Percentiles rank a stretch among this genome's conserved stretches.
phyloP scores from a whole-genome alignment of 352 stramenopile genomes.

The Pythium angustatum region DNA sequence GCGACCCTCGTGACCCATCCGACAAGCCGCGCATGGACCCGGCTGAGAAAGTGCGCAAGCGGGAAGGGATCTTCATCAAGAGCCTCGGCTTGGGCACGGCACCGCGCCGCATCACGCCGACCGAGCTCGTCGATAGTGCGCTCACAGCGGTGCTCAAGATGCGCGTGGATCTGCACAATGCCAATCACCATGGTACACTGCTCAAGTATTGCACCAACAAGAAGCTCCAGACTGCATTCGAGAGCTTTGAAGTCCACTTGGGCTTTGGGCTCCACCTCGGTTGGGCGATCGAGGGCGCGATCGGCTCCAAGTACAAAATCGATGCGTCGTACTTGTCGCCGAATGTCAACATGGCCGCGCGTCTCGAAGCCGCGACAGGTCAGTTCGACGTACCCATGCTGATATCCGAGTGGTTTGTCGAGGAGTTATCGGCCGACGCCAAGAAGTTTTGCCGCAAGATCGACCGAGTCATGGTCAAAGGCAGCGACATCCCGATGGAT shows the following conservation, averaged over 20 bases:
- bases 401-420: conserved; percentile 94
- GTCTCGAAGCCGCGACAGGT: conserved; percentile 94
- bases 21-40: conserved; percentile 74
- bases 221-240: conserved; percentile 82
- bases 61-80: conserved; percentile 72
- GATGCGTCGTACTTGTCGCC: conserved; percentile 98
- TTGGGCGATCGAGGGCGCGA: conserved; percentile 98
- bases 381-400: conserved; percentile 96
- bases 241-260: conserved; percentile 92
- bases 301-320: conserved; percentile 98
- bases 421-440: conserved; percentile 89
- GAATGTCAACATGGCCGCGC: conserved; percentile 97
- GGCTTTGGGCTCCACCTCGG: conserved; percentile 97
- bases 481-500: conserved; percentile 93
- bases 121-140: conserved; percentile 92
- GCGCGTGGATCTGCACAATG: conserved; percentile 94
- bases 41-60: conserved; percentile 55
- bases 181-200: conserved; percentile 84
- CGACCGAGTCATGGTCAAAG: conserved; percentile 96
- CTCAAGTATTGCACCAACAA: conserved; percentile 84
- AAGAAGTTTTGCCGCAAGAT: conserved; percentile 91
- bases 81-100: conserved; percentile 47
- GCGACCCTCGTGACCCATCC: conserved; percentile 70
- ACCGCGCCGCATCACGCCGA: conserved; percentile 52
- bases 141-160: conserved; percentile 96